These are phyloP conservation scores for Diutina pseudorugosa DNA, from an alignment of 1,139 yeast genomes.

Conservation along the genomic window DNA sequence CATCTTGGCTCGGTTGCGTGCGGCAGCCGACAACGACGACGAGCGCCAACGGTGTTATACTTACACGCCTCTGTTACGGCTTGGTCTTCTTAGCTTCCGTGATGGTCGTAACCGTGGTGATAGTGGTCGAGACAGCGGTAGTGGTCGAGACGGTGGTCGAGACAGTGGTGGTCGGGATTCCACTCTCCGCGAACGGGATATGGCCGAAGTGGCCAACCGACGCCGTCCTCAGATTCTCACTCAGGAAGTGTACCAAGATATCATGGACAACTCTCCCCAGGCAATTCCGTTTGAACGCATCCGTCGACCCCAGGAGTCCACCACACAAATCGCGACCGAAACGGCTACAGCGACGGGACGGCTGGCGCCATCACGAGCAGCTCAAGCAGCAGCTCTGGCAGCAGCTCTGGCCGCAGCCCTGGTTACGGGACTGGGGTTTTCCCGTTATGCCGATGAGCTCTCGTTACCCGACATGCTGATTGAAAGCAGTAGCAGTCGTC, in stretches of 20 bases:
- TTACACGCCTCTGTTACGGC: constrained; percentile 8
- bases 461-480: not conserved
- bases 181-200: not conserved
- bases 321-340: not conserved
- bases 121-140: not conserved
- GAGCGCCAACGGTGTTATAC: constrained; percentile 18
- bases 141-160: not conserved
- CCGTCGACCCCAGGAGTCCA: not conserved
- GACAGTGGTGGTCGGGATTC: not conserved
- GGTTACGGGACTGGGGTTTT: not conserved
- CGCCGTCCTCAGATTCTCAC: constrained; percentile 26
- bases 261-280: constrained; percentile 14
- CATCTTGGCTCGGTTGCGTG: constrained; percentile 16
- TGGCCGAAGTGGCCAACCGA: constrained; percentile 23
- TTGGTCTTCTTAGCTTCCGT: not conserved
- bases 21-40: constrained; percentile 16
- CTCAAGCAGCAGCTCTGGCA: constrained; percentile 2
- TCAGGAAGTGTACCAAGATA: constrained; percentile 28
- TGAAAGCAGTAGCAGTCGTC: not conserved
- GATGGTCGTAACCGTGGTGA: not conserved
- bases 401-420: constrained; percentile 3
- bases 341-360: constrained; percentile 1
- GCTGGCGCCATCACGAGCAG: not conserved
- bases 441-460: not conserved
- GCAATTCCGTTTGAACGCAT: constrained; percentile 1